Conservation (phyloP, 2,329 filamentous ascomycete species). For the Sporothrix luriei region DNA sequence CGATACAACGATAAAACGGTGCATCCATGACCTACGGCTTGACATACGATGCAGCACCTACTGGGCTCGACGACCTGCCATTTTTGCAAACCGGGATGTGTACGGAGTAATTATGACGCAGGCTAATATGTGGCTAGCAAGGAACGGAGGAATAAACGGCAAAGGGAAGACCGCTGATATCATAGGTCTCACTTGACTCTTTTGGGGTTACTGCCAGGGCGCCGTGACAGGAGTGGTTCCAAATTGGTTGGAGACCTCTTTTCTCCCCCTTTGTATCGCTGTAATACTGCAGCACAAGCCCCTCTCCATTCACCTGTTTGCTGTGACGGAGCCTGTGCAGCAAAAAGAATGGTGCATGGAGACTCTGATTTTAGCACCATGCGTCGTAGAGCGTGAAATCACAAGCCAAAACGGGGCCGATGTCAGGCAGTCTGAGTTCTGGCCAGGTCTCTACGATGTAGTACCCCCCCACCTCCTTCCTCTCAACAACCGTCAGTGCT, state of each 20-base stretch:
- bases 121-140: neutral
- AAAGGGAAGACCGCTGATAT: conserved; percentile 18
- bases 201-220: conserved; percentile 9
- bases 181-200: conserved; percentile 2
- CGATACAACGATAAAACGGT: too few relatives aligned
- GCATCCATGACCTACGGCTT: too few relatives aligned
- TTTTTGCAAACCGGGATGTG: neutral
- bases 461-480: neutral
- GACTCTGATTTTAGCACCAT: neutral
- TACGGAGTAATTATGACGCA: conserved; percentile 12
- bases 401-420: conserved; percentile 21
- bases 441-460: neutral
- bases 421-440: neutral
- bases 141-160: neutral
- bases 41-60: too few relatives aligned
- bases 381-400: conserved; percentile 19
- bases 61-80: too few relatives aligned
- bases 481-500: neutral
- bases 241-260: conserved; percentile 5
- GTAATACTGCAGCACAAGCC: neutral
- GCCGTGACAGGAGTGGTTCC: neutral
- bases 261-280: neutral
- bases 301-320: neutral
- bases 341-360: neutral
- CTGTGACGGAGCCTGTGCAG: conserved; percentile 10